Evolutionary conservation across 768 basidiomycete genomes (phyloP), one percentile per base, ranked within the genome.

Genomic region (Boletus fagicola): DNA sequence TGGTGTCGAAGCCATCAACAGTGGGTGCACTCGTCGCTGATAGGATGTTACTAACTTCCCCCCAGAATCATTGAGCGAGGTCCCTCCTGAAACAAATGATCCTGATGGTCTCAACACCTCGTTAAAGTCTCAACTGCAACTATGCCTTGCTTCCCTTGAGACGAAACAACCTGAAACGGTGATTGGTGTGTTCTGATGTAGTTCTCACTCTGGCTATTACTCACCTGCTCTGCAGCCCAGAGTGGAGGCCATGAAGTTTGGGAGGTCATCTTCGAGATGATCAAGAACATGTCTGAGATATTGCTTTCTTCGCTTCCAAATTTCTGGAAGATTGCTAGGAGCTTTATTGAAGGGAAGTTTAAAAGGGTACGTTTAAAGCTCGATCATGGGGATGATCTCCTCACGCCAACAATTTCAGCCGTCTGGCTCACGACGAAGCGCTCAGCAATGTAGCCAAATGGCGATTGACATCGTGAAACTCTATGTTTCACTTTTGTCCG

Each of bases 291-390:
- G n/a, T 94, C 92, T 4, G 95, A 98, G 69, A 83, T 83, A 40
- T 81, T 98, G 71, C 72, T 94, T 13, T 78, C 86, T n/a, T 82
- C 88, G 2, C 80, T 99, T 24, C 94, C 96, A 15, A 92, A 83
- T 65, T 98, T 98, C 74, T 96, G 94, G 93, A 89, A 86, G 68
- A 90, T 99, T 48, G 87, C 91, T 2, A 91, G 84, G 71, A 85
- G 83, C 24, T 96, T 94, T 67, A 85, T 95, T 75, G 94, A 97
- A 43, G 96, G 97, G 5, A 94, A 91, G 71, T 94, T 90, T 70
- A 88, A 86, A 71, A 93, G 87, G 81, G 94, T 94, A 53, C 54
- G 75, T 68, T 50, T 35, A 30, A 36, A 20, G 3, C 38, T 42
- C 9, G 22, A 26, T 45, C 16, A 22, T 13, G 16, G 10, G 18